Percentiles rank a stretch among this genome's conserved stretches.
phyloP scores from a whole-genome alignment of 2,329 filamentous ascomycete species.

The Knoxdaviesia capensis region DNA sequence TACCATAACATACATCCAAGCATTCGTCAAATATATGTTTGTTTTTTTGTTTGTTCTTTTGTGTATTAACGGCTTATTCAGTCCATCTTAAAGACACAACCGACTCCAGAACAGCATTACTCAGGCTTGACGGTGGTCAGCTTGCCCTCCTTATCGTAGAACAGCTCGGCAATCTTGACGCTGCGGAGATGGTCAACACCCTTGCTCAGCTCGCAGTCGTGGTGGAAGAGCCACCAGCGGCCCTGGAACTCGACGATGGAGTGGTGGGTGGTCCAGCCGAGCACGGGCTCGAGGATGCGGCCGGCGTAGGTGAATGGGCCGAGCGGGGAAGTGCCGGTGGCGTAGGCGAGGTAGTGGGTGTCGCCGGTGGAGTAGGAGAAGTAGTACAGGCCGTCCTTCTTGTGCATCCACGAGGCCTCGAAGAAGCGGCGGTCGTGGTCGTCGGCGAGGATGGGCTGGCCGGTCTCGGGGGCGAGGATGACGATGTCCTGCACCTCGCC shows the following conservation, averaged over 20 bases:
- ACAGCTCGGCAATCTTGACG: conserved; percentile 58
- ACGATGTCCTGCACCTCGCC: conserved; percentile 34
- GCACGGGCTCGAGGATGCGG: conserved; percentile 51
- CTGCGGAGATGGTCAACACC: conserved; percentile 52
- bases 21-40: no score
- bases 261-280: conserved; percentile 70
- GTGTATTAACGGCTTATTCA: not conserved
- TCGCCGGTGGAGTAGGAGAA: conserved; percentile 65
- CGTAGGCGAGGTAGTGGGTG: conserved; percentile 55
- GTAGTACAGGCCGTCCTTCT: conserved; percentile 48
- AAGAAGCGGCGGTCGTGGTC: conserved; percentile 63
- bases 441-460: conserved; percentile 36
- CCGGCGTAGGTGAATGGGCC: conserved; percentile 58
- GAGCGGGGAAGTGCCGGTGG: conserved; percentile 38
- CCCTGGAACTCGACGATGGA: conserved; percentile 55
- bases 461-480: conserved; percentile 42
- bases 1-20: no score
- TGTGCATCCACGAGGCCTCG: conserved; percentile 66
- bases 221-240: conserved; percentile 58
- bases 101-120: conserved; percentile 2
- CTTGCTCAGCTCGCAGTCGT: conserved; percentile 48
- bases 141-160: conserved; percentile 45
- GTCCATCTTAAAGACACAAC: not conserved
- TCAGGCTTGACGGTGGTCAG: conserved; percentile 23
- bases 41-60: not conserved